These are phyloP conservation scores for Neoarthrinium moseri DNA, from an alignment of 2,329 filamentous ascomycete genomes.

Conservation along the genomic window DNA sequence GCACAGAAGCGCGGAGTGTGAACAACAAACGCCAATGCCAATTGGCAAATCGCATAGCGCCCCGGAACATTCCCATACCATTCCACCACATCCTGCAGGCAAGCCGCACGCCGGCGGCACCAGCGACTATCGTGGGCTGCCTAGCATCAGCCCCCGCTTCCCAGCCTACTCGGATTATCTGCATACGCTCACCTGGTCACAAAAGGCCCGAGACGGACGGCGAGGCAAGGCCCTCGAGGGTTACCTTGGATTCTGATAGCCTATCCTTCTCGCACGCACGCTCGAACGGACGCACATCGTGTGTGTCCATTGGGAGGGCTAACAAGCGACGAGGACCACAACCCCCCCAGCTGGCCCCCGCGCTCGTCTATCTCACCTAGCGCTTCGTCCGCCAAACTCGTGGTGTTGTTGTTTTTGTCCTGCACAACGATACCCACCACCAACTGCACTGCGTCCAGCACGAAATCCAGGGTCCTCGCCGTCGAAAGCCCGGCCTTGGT, in stretches of 20 bases:
- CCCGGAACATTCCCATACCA: slow-evolving; percentile 9
- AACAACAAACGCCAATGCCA: not conserved
- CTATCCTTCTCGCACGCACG: not conserved
- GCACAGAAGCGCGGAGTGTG: not conserved
- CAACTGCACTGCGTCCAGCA: not conserved
- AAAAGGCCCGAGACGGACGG: slow-evolving; percentile 9
- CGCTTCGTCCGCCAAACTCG: not conserved
- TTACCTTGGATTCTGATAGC: not conserved
- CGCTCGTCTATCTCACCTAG: not conserved
- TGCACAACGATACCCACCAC: not conserved
- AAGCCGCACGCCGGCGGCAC: not conserved
- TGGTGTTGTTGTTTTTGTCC: not conserved
- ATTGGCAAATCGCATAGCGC: slow-evolving; percentile 9
- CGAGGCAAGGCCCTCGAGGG: no score
- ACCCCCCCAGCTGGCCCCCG: not conserved
- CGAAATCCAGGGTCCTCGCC: not conserved
- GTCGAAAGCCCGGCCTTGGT: not conserved
- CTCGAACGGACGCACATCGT: not conserved
- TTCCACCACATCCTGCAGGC: not conserved
- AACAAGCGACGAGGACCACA: not conserved
- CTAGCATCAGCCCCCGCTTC: not conserved
- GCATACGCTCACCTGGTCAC: slow-evolving; percentile 10
- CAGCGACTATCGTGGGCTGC: not conserved
- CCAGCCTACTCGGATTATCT: not conserved
- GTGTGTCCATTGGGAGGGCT: not conserved